Evolutionary conservation across 2,329 filamentous ascomycete genomes (phyloP).

Genomic region (Penicillium sp.): DNA sequence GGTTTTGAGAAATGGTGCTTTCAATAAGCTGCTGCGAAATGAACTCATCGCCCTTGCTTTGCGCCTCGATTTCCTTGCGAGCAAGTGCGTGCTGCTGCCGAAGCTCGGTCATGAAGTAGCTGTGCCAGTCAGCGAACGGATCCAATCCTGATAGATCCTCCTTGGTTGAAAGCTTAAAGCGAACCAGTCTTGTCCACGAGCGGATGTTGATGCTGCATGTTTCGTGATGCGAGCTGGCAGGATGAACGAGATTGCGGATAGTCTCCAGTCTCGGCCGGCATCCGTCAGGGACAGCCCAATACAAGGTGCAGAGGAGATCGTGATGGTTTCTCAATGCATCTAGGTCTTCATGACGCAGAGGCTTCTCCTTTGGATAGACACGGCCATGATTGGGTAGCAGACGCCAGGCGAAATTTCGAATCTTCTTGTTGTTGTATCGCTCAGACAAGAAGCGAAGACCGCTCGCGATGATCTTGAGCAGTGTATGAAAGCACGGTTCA

Average conservation of each 20-base stretch:
- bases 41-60: constrained; percentile 37
- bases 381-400: constrained; percentile 57
- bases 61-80: constrained; percentile 54
- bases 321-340: constrained; percentile 58
- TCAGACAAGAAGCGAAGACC: constrained; percentile 47
- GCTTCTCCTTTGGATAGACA: constrained; percentile 55
- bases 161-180: constrained; percentile 53
- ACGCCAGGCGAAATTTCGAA: constrained; percentile 54
- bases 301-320: constrained; percentile 56
- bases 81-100: constrained; percentile 53
- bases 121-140: constrained; percentile 52
- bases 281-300: constrained; percentile 52
- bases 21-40: constrained; percentile 48
- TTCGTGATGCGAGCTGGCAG: constrained; percentile 54
- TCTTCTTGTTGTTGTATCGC: constrained; percentile 49
- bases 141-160: constrained; percentile 45
- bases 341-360: constrained; percentile 50
- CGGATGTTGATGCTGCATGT: constrained; percentile 55
- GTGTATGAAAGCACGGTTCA: constrained; percentile 55
- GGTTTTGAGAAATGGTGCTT: constrained; percentile 52
- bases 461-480: constrained; percentile 53
- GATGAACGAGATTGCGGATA: constrained; percentile 53
- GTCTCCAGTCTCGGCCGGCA: constrained; percentile 51
- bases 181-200: constrained; percentile 53
- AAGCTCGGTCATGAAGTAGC: constrained; percentile 50